Evolutionary conservation across 2,329 filamentous ascomycete species (phyloP), one percentile per base, ranked within the genome.

Genomic region (Fusarium marasasianum): DNA sequence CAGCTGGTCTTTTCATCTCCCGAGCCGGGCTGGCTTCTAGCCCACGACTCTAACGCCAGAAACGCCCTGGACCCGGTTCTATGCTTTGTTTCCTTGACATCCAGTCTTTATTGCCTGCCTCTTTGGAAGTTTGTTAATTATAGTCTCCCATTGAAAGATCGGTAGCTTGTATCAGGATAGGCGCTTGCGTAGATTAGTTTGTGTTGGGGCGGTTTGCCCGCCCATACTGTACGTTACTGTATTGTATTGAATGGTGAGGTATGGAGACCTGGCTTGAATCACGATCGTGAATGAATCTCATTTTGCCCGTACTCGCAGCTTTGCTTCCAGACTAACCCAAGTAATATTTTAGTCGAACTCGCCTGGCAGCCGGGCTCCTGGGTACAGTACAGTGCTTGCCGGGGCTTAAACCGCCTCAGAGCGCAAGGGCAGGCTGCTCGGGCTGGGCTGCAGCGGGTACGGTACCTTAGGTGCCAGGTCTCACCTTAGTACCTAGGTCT

Each of bases 11-110:
- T 71, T 53, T 74, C 63, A 67, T 51, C 58, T 74, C 68, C 50
- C 68, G 62, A 57, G 58, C n/a, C 48, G 50, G 54, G 44, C 54
- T 66, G 61, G 41, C 54, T 55, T 62, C 43, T 74, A 53, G 53
- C 57, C 66, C 51, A 74, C 62, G 51, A 63, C 71, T 74, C 73
- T 74, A 29, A 63, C 55, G 48, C 66, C 70, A 73, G 59, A 68
- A 71, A 58, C 54, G 57, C 66, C 44, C 66, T 69, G 48, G 66
- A 40, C 57, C 54, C 40, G 40, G 31, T 63, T 65, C 63, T 35
- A 31, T 56, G 47, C 55, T 62, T 73, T 53, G 55, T 47, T 63
- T 74, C 41, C 33, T 63, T 48, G 43, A 33, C 24, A 29, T 51
- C 22, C 8, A 47, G 45, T 29, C 61, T n/a, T 53, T 37, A 44